These are phyloP conservation scores for Ilyonectria robusta DNA, from an alignment of 2,329 filamentous ascomycete species.

Conservation along the genomic window DNA sequence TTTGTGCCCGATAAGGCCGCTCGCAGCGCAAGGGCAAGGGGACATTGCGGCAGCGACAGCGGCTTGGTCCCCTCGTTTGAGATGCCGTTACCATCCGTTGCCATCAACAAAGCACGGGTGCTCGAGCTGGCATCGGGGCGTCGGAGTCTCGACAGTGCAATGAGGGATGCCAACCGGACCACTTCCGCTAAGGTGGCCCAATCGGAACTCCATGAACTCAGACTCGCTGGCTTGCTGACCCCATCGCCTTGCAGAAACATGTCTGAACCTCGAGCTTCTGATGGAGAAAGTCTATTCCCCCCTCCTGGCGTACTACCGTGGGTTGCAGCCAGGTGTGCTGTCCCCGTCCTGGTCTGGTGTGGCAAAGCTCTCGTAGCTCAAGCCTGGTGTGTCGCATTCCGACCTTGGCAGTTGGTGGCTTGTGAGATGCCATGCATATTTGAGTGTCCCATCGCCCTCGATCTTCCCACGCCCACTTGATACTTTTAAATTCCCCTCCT, in stretches of 20 bases:
- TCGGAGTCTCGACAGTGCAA: constrained; percentile 9
- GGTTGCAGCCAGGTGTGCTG: constrained; percentile 12
- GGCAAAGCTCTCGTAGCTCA: constrained; percentile 22
- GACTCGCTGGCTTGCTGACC: not conserved
- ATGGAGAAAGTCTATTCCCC: constrained; percentile 46
- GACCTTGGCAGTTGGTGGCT: constrained; percentile 17
- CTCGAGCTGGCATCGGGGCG: not conserved
- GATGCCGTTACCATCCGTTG: constrained; percentile 1
- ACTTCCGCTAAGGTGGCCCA: not conserved
- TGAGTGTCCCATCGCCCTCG: constrained; percentile 30
- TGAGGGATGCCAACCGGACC: not conserved
- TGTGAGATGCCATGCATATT: constrained; percentile 32
- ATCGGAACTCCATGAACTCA: constrained; percentile 4
- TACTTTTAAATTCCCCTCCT: constrained; percentile 1
- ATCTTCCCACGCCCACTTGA: not conserved
- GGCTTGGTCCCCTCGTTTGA: constrained; percentile 1
- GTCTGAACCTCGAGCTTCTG: constrained; percentile 34
- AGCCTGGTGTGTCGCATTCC: constrained; percentile 23
- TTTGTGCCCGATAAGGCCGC: constrained; percentile 23
- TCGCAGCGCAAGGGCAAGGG: constrained; percentile 11
- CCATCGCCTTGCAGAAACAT: constrained; percentile 15
- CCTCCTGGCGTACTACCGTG: constrained; percentile 32
- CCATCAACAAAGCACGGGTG: not conserved
- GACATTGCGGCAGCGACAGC: not conserved
- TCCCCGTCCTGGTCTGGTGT: constrained; percentile 28